A percentile compares a stretch with the other conserved stretches of the same genome.
phyloP scores from a whole-genome alignment of 345 rosid genomes.

The Citrus trifoliata region DNA sequence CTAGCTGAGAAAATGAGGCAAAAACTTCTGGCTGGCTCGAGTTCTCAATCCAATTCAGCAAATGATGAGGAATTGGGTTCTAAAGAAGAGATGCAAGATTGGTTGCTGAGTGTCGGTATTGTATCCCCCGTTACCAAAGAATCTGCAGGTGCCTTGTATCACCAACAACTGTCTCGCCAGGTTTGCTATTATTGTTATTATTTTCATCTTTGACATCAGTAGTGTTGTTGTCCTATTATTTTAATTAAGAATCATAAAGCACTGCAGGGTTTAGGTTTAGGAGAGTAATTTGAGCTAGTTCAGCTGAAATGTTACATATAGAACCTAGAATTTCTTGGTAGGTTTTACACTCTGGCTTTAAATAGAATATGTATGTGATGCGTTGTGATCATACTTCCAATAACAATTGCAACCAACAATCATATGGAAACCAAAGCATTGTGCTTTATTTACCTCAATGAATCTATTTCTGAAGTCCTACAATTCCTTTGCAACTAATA shows the following conservation, averaged over 20 bases:
- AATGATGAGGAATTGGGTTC: constrained; percentile 91
- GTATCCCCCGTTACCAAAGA: constrained; percentile 94
- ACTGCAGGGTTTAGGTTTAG: background rate
- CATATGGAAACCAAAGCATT: background rate
- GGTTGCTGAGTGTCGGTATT: constrained; percentile 95
- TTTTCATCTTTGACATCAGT: background rate
- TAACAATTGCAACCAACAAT: background rate
- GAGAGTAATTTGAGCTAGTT: background rate
- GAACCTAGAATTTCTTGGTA: background rate
- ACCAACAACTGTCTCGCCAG: constrained; percentile 92
- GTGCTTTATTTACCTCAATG: background rate
- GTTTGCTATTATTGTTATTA: constrained; percentile 32
- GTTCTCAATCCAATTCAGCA: constrained; percentile 44
- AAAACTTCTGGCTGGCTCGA: constrained; percentile 70
- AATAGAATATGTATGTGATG: background rate
- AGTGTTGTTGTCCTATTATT: constrained; percentile 11
- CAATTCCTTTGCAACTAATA: background rate
- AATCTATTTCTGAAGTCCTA: background rate
- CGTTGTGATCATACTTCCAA: background rate
- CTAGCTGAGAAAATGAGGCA: constrained; percentile 93
- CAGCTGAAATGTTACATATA: background rate
- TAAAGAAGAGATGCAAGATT: constrained; percentile 91
- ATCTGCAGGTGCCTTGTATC: constrained; percentile 92
- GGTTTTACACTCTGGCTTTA: background rate
- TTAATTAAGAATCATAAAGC: background rate